A percentile compares a stretch with the other conserved stretches of the same genome.
Conservation (phyloP, 441 rosid species). For the Kokia cookei region DNA sequence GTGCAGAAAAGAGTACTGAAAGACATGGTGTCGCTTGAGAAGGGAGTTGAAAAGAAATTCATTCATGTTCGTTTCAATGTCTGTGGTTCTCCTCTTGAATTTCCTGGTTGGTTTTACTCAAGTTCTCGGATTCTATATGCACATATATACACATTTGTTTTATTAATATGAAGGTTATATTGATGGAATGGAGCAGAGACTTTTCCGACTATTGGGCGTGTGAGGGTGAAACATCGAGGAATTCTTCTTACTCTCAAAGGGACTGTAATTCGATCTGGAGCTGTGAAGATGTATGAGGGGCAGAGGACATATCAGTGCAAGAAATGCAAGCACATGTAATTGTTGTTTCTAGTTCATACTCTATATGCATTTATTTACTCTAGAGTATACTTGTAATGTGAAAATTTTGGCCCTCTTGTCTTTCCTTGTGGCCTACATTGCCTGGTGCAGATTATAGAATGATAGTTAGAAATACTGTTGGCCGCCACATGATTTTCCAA, state of each 20-base stretch:
- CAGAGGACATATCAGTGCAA: conserved; percentile 76
- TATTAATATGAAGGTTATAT: background rate
- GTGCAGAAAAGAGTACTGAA: conserved; percentile 63
- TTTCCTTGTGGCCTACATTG: conserved; percentile 1
- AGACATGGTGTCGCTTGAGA: conserved; percentile 41
- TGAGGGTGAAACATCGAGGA: conserved; percentile 86
- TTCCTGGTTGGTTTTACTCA: conserved; percentile 47
- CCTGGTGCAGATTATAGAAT: background rate
- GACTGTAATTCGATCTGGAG: conserved; percentile 84
- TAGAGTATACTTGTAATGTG: background rate
- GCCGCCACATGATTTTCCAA: background rate
- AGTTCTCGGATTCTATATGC: background rate
- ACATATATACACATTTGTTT: background rate
- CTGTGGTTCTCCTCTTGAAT: conserved; percentile 82
- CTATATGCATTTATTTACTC: background rate
- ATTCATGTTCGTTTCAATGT: conserved; percentile 80
- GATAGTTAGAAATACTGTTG: background rate
- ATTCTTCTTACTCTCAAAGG: conserved; percentile 85
- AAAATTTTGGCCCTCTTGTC: background rate
- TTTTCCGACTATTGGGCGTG: conserved; percentile 82
- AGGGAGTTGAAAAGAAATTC: conserved; percentile 64
- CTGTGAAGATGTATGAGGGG: conserved; percentile 92
- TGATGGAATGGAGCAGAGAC: conserved; percentile 38
- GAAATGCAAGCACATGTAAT: conserved; percentile 77
- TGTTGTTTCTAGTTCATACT: background rate